Conservation (phyloP, 208 protist genomes). For the Trypanosoma melophagium region DNA sequence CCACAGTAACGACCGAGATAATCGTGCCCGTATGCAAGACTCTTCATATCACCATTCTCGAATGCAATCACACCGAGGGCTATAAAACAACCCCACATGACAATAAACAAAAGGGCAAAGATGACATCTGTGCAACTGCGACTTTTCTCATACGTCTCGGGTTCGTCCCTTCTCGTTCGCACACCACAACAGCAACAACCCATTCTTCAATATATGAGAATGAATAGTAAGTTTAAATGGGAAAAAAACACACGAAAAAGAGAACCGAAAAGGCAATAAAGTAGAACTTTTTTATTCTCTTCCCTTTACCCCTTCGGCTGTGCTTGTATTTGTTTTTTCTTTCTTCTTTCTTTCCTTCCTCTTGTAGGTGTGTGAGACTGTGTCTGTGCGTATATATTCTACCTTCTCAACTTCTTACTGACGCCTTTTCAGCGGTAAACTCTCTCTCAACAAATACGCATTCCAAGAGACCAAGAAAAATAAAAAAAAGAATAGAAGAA, state of each 20-base stretch:
- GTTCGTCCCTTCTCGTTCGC: not conserved
- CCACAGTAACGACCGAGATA: conserved; percentile 47
- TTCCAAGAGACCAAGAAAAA: conserved; percentile 26
- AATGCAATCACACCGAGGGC: conserved; percentile 40
- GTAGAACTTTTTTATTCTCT: no score
- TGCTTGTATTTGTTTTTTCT: no score
- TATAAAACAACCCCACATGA: conserved; percentile 36
- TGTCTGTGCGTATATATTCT: no score
- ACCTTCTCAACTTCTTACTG: no score
- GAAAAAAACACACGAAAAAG: conserved; percentile 4
- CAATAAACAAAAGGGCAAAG: conserved; percentile 43
- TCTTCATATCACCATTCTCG: conserved; percentile 31
- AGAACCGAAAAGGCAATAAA: no score
- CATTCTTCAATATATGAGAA: not conserved
- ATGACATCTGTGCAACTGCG: conserved; percentile 40
- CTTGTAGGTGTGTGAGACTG: no score
- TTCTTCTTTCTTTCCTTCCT: no score
- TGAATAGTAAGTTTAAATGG: not conserved
- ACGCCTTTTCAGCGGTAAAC: no score
- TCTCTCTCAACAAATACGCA: no score
- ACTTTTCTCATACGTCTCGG: conserved; percentile 23
- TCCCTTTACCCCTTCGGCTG: no score
- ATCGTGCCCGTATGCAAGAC: conserved; percentile 33
- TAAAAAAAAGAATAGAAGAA: conserved; percentile 12
- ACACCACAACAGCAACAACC: conserved; percentile 8